These are phyloP conservation scores for Mycena polygramma DNA, from an alignment of 768 basidiomycete species.

Conservation along the genomic window DNA sequence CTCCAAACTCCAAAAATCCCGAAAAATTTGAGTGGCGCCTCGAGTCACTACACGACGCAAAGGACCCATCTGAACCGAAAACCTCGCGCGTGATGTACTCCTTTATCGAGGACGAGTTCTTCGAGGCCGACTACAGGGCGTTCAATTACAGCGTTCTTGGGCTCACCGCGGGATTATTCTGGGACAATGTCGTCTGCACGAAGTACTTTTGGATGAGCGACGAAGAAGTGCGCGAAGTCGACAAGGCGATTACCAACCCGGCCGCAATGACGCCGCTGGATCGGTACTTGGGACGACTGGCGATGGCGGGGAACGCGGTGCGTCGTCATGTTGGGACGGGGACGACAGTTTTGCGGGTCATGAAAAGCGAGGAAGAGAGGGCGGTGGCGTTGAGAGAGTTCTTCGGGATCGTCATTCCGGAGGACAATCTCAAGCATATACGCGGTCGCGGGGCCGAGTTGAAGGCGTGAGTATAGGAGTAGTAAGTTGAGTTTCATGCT, in stretches of 20 bases:
- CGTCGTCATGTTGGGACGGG: conserved; percentile 28
- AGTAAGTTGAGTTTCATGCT: too few species aligned
- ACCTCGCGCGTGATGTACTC: conserved; percentile 39
- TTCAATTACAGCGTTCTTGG: conserved; percentile 30
- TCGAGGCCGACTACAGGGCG: conserved; percentile 34
- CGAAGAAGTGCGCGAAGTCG: conserved; percentile 29
- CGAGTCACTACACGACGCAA: conserved; percentile 12
- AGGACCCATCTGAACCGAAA: conserved; percentile 2
- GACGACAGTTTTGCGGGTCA: conserved; percentile 19
- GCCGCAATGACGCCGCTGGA: conserved; percentile 20
- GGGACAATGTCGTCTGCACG: conserved; percentile 33
- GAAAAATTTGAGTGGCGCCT: conserved; percentile 41
- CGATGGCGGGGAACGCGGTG: conserved; percentile 28
- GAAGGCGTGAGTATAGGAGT: conserved; percentile 1
- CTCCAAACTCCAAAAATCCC: conserved; percentile 12
- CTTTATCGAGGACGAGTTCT: conserved; percentile 43
- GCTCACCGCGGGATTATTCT: conserved; percentile 24
- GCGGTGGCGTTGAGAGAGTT: conserved; percentile 31
- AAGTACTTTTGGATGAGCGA: conserved; percentile 35
- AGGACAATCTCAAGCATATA: conserved; percentile 26
- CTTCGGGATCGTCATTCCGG: conserved; percentile 26
- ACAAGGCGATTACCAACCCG: not conserved
- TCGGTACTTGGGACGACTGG: conserved; percentile 32
- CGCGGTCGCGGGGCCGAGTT: conserved; percentile 30
- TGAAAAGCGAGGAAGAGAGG: conserved; percentile 31